Percentiles rank a stretch among this genome's conserved stretches.
phyloP scores from a whole-genome alignment of 345 rosid species.

The Hypericum perforatum region DNA sequence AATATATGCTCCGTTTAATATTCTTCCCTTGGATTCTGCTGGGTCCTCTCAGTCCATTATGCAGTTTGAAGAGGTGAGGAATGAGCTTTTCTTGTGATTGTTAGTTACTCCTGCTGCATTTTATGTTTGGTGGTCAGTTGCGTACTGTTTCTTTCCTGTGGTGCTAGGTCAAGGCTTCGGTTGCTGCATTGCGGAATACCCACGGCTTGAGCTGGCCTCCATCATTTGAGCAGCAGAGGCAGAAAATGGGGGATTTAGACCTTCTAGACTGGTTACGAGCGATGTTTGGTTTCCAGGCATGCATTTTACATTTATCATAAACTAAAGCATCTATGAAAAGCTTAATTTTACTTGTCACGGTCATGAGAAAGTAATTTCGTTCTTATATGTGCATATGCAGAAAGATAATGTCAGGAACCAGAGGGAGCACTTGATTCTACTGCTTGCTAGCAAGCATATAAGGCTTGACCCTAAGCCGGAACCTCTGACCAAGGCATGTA shows the following conservation, averaged over 20 bases:
- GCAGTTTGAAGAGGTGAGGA: conserved; percentile 86
- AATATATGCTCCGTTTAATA: conserved; percentile 91
- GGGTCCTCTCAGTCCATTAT: conserved; percentile 87
- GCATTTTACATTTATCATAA: conserved; percentile 14
- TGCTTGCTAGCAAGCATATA: conserved; percentile 77
- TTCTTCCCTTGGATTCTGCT: conserved; percentile 92
- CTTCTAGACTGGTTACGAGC: conserved; percentile 96
- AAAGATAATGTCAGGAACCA: conserved; percentile 90
- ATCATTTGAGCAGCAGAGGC: conserved; percentile 72
- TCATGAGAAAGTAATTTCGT: conserved; percentile 9
- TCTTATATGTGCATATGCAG: conserved; percentile 34
- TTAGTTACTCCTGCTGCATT: background rate
- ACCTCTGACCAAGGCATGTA: conserved; percentile 74
- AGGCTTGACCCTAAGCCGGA: conserved; percentile 83
- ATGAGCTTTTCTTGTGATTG: conserved; percentile 7
- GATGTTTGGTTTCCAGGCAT: conserved; percentile 96
- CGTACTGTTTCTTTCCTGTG: conserved; percentile 11
- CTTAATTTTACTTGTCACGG: conserved; percentile 1
- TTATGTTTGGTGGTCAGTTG: conserved; percentile 5
- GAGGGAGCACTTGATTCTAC: conserved; percentile 88
- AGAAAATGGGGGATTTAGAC: conserved; percentile 76
- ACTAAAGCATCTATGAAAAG: background rate
- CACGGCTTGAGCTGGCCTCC: conserved; percentile 88
- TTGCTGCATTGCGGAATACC: conserved; percentile 77
- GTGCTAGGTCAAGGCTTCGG: conserved; percentile 84